These are phyloP conservation scores for Endoconidiophora laricicola DNA, from an alignment of 2,329 filamentous ascomycete species.

Conservation along the genomic window DNA sequence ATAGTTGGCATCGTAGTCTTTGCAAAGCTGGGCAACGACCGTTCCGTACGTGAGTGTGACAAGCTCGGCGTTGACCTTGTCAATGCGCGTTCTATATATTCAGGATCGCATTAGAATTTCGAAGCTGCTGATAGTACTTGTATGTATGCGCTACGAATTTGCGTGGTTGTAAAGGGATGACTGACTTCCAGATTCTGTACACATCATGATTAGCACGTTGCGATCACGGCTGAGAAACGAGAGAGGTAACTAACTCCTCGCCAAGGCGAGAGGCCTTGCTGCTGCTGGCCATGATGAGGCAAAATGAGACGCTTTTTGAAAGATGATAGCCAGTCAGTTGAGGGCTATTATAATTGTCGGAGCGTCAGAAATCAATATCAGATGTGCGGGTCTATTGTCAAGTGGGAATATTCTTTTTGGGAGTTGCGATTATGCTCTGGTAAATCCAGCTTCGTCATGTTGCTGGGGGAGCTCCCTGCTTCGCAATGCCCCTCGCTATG, in stretches of 20 bases:
- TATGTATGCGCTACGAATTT: not conserved
- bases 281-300: conserved; percentile 36
- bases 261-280: conserved; percentile 44
- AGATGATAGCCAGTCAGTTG: not conserved
- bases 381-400: no score
- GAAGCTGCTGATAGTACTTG: not conserved
- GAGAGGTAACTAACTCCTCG: conserved; percentile 36
- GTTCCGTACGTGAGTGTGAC: conserved; percentile 96
- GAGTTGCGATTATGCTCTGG: not conserved
- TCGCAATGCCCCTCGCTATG: not conserved
- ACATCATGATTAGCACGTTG: conserved; percentile 14
- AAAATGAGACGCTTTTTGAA: not conserved
- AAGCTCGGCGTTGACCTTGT: conserved; percentile 95
- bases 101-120: not conserved
- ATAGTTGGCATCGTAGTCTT: conserved; percentile 91
- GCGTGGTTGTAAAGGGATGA: conserved; percentile 15
- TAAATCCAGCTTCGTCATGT: not conserved
- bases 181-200: conserved; percentile 81
- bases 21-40: conserved; percentile 89
- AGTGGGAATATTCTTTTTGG: not conserved
- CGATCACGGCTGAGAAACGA: not conserved
- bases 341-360: not conserved
- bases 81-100: conserved; percentile 60
- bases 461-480: not conserved
- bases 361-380: no score